Evolutionary conservation across 176 grass and related monocot species (phyloP).

Genomic region (Panicum miliaceum): DNA sequence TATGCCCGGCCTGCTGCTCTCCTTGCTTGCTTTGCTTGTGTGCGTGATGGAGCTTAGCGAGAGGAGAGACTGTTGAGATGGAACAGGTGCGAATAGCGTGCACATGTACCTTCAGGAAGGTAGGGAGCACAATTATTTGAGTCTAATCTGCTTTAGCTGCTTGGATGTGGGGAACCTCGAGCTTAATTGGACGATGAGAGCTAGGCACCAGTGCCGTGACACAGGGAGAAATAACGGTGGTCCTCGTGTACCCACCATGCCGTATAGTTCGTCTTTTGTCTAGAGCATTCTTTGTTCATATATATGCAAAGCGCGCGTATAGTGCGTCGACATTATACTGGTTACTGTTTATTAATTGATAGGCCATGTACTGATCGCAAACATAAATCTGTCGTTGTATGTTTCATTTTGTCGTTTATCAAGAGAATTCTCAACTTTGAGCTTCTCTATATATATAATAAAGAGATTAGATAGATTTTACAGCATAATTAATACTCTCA

Average conservation of each 20-base stretch:
- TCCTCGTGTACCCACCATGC: conserved; percentile 11
- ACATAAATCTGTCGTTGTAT: background rate
- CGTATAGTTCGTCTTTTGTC: conserved; percentile 31
- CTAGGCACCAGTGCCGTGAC: background rate
- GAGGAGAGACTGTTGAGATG: background rate
- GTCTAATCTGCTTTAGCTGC: conserved; percentile 24
- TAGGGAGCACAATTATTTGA: conserved; percentile 53
- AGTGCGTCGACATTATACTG: background rate
- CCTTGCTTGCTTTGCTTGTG: background rate
- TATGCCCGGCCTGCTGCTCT: background rate
- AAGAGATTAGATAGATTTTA: background rate
- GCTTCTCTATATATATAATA: background rate
- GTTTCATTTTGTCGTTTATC: background rate
- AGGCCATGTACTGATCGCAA: background rate
- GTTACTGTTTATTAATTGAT: background rate
- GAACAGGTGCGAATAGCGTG: conserved; percentile 18
- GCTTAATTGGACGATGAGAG: conserved; percentile 6
- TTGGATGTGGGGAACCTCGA: conserved; percentile 13
- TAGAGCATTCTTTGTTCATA: conserved; percentile 1
- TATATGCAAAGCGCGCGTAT: background rate
- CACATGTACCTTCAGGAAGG: conserved; percentile 39
- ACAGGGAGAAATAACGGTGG: background rate
- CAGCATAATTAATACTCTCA: background rate
- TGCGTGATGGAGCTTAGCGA: no score
- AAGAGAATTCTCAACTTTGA: background rate